phyloP scores from a whole-genome alignment of 2,329 filamentous ascomycete species.

The Diplodia mutila region DNA sequence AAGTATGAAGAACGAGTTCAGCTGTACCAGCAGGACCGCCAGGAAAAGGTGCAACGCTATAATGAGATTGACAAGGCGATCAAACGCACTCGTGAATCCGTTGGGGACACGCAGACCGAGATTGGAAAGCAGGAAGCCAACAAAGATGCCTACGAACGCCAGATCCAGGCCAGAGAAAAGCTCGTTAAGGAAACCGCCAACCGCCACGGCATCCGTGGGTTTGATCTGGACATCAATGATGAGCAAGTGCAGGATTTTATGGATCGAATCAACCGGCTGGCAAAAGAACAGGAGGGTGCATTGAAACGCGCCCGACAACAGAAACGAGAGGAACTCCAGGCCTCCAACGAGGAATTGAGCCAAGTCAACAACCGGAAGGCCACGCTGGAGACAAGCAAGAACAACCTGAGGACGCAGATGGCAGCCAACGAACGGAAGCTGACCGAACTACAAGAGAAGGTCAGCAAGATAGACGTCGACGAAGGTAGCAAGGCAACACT shows the following conservation, averaged over 20 bases:
- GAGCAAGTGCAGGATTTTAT: conserved; percentile 75
- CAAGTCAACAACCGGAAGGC: conserved; percentile 75
- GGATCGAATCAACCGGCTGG: conserved; percentile 72
- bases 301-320: conserved; percentile 75
- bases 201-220: conserved; percentile 79
- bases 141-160: conserved; percentile 82
- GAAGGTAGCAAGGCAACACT: conserved; percentile 81
- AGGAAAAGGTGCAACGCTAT: conserved; percentile 67
- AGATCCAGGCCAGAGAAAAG: conserved; percentile 70
- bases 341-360: conserved; percentile 72
- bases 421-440: conserved; percentile 73
- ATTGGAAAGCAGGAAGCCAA: conserved; percentile 82
- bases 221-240: conserved; percentile 73
- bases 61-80: conserved; percentile 62
- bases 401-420: conserved; percentile 73
- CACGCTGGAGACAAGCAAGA: conserved; percentile 72
- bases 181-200: conserved; percentile 79
- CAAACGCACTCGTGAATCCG: conserved; percentile 47
- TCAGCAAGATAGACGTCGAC: conserved; percentile 77
- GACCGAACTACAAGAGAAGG: conserved; percentile 65
- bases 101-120: conserved; percentile 59
- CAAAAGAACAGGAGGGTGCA: conserved; percentile 76
- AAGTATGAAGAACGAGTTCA: conserved; percentile 78
- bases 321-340: conserved; percentile 72
- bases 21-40: conserved; percentile 66